Evolutionary conservation across 768 basidiomycete genomes (phyloP).

Genomic region (Rhizopogon vulgaris): DNA sequence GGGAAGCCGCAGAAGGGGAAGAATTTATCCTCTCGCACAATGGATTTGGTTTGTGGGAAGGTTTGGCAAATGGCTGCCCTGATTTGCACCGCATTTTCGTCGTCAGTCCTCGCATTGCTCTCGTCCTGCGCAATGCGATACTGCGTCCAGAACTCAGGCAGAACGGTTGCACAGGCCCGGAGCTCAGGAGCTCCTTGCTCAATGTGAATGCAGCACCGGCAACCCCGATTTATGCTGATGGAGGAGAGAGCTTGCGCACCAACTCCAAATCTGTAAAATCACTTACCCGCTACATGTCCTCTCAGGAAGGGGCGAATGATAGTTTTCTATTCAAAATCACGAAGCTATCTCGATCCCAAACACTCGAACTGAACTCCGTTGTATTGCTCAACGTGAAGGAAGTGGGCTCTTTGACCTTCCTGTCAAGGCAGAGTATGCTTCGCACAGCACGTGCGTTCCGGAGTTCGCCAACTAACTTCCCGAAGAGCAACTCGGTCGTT

Average conservation of each 20-base stretch:
- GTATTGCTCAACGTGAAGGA: constrained; percentile 1
- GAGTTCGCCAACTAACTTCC: background rate
- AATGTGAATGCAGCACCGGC: background rate
- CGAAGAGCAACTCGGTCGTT: background rate
- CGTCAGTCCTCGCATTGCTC: constrained; percentile 28
- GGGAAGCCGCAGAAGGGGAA: constrained; percentile 26
- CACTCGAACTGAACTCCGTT: constrained; percentile 1
- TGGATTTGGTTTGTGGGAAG: constrained; percentile 30
- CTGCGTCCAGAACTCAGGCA: constrained; percentile 2
- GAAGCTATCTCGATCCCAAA: constrained; percentile 14
- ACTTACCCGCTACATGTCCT: background rate
- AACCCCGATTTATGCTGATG: background rate
- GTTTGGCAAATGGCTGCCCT: constrained; percentile 14
- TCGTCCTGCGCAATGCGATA: constrained; percentile 21
- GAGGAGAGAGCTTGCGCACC: background rate
- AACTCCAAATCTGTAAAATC: background rate
- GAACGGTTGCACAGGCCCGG: no score
- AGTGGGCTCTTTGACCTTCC: constrained; percentile 2
- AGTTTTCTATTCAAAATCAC: constrained; percentile 24
- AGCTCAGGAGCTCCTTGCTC: constrained; percentile 1
- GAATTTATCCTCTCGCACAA: constrained; percentile 31
- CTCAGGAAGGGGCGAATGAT: constrained; percentile 12
- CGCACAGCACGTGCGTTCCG: constrained; percentile 1
- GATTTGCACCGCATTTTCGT: constrained; percentile 27
- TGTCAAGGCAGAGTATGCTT: constrained; percentile 2